Percentiles rank a stretch among this genome's conserved stretches.
Evolutionary conservation across 108 stramenopile species (phyloP).

Genomic region (Skeletonema potamos): DNA sequence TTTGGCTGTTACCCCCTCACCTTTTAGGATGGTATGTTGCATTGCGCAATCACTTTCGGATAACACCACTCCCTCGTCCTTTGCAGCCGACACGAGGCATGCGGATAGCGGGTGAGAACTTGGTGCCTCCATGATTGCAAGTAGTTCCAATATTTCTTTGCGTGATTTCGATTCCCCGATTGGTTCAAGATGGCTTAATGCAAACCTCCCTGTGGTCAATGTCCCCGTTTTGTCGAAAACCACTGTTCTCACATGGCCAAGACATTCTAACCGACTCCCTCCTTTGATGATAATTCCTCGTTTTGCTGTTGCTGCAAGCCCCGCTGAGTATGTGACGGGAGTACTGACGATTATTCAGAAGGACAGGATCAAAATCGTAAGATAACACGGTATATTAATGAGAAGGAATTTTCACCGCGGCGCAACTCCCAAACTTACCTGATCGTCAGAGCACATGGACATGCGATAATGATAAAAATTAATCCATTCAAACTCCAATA

Average conservation of each 20-base stretch:
- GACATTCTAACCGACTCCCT: conserved; percentile 78
- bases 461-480: conserved; percentile 91
- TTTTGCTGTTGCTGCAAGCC: conserved; percentile 84
- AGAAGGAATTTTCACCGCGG: not conserved
- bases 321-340: conserved; percentile 89
- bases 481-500: conserved; percentile 77
- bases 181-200: conserved; percentile 57
- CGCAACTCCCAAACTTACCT: not conserved
- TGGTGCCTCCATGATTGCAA: conserved; percentile 81
- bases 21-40: conserved; percentile 77
- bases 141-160: conserved; percentile 61
- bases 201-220: conserved; percentile 78
- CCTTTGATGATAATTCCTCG: conserved; percentile 88
- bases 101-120: conserved; percentile 84
- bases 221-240: conserved; percentile 93
- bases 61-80: conserved; percentile 59
- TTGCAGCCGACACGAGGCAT: conserved; percentile 74
- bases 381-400: not conserved
- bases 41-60: conserved; percentile 33
- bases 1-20: conserved; percentile 78
- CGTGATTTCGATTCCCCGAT: conserved; percentile 47
- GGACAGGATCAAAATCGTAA: not conserved
- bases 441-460: conserved; percentile 94
- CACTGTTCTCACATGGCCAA: conserved; percentile 71
- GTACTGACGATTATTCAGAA: conserved; percentile 34